Percentiles rank a stretch among this genome's conserved stretches.
phyloP scores from a whole-genome alignment of 352 stramenopile species.

The Phytopythium delawarense region DNA sequence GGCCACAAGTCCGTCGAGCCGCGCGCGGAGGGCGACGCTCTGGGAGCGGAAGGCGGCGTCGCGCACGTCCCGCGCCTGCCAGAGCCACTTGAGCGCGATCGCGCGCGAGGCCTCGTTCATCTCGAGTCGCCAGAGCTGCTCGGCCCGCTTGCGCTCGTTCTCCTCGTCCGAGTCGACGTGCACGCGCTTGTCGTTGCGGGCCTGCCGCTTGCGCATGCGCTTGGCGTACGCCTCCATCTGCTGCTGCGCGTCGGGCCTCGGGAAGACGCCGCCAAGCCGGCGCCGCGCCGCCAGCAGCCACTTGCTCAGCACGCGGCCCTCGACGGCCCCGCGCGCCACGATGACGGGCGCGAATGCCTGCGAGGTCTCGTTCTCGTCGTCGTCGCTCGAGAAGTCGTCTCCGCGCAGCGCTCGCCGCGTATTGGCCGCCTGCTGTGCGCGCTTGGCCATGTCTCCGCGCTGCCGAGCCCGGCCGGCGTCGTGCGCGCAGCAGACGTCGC shows the following conservation, averaged over 20 bases:
- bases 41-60: conserved; percentile 41
- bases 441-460: conserved; percentile 45
- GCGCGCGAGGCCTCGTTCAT: conserved; percentile 80
- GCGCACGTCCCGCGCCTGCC: conserved; percentile 62
- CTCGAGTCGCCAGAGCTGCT: conserved; percentile 59
- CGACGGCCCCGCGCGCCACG: conserved; percentile 81
- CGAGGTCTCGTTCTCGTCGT: conserved; percentile 46
- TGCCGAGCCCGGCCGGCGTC: conserved; percentile 14
- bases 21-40: conserved; percentile 49
- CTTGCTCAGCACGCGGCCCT: conserved; percentile 93
- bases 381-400: conserved; percentile 93
- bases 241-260: conserved; percentile 68
- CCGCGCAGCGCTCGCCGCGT: conserved; percentile 44
- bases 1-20: conserved; percentile 46
- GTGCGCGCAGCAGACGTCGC: conserved; percentile 86
- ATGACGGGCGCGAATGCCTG: conserved; percentile 92
- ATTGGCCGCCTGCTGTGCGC: conserved; percentile 22
- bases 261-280: conserved; percentile 90
- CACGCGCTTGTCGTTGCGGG: conserved; percentile 49
- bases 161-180: conserved; percentile 76
- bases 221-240: conserved; percentile 94
- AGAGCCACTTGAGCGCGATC: conserved; percentile 75
- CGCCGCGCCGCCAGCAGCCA: conserved; percentile 92
- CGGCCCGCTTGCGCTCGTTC: conserved; percentile 38
- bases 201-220: conserved; percentile 76